Conservation (phyloP, 2,329 filamentous ascomycete species). For the Venturia pyrina region DNA sequence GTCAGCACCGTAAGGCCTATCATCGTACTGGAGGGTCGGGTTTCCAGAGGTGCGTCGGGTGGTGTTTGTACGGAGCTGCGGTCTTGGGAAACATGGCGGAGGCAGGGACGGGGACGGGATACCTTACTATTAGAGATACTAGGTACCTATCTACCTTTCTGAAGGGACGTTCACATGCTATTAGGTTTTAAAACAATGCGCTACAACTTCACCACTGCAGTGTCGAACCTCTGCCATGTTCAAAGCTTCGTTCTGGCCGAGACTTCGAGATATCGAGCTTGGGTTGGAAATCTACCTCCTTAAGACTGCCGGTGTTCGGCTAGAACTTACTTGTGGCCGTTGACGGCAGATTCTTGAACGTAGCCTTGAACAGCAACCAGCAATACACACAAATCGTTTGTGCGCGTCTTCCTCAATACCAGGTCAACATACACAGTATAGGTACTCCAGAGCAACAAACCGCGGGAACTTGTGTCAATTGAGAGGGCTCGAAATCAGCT, state of each 20-base stretch:
- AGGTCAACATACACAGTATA: too few relatives aligned
- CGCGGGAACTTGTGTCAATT: too few relatives aligned
- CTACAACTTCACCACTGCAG: too few relatives aligned
- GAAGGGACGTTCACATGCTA: neutral
- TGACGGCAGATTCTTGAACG: neutral
- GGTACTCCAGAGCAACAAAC: too few relatives aligned
- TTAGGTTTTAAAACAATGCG: too few relatives aligned
- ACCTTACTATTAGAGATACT: too few relatives aligned
- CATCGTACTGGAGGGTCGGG: slow-evolving; percentile 13
- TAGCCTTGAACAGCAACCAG: neutral
- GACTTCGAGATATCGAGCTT: neutral
- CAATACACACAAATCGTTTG: too few relatives aligned
- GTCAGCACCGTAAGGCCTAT: slow-evolving; percentile 20
- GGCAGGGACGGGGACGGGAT: neutral
- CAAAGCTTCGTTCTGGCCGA: neutral
- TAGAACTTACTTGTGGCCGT: neutral
- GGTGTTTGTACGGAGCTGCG: neutral
- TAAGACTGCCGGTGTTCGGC: too few relatives aligned
- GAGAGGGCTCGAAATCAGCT: too few relatives aligned
- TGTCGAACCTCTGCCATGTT: neutral
- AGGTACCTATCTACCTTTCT: too few relatives aligned
- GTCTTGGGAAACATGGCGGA: neutral
- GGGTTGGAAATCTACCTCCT: neutral
- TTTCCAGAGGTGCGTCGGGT: slow-evolving; percentile 13
- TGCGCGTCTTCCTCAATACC: too few relatives aligned